Conservation (phyloP, 2,329 filamentous ascomycete genomes). For the Alternaria conjuncta region DNA sequence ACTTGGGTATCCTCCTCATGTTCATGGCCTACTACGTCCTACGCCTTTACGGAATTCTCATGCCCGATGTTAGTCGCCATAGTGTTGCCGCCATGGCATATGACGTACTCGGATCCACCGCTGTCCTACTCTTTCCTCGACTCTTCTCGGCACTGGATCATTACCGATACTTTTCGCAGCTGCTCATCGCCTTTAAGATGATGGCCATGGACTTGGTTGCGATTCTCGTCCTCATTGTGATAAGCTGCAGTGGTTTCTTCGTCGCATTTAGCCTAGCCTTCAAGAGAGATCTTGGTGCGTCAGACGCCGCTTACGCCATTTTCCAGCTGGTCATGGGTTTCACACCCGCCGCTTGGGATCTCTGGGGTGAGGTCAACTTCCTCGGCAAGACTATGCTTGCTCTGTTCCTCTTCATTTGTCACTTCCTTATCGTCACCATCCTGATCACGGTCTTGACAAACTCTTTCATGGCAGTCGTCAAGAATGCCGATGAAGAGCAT, state of each 20-base stretch:
- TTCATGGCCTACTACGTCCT: conserved; percentile 90
- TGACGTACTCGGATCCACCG: conserved; percentile 90
- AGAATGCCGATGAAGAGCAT: conserved; percentile 92
- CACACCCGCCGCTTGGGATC: conserved; percentile 91
- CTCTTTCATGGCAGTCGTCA: conserved; percentile 93
- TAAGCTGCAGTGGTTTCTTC: conserved; percentile 92
- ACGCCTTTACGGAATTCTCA: conserved; percentile 83
- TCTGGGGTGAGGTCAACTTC: conserved; percentile 80
- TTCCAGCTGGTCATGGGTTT: conserved; percentile 97
- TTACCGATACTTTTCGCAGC: conserved; percentile 93
- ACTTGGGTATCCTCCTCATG: conserved; percentile 84
- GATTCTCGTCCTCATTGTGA: conserved; percentile 81
- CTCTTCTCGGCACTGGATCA: conserved; percentile 94
- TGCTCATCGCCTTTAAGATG: conserved; percentile 90
- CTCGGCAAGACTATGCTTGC: conserved; percentile 78
- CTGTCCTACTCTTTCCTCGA: conserved; percentile 85
- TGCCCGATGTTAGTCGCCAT: conserved; percentile 72
- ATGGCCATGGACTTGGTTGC: conserved; percentile 92
- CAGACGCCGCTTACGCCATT: conserved; percentile 83
- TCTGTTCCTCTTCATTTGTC: conserved; percentile 89
- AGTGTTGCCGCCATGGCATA: conserved; percentile 85
- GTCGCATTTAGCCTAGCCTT: conserved; percentile 90
- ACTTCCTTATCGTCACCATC: conserved; percentile 93
- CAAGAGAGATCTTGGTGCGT: conserved; percentile 70
- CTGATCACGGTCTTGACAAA: conserved; percentile 95